Percentiles rank a stretch among this genome's conserved stretches.
phyloP scores from a whole-genome alignment of 306 rosid species.

The Begonia fuchsioides region DNA sequence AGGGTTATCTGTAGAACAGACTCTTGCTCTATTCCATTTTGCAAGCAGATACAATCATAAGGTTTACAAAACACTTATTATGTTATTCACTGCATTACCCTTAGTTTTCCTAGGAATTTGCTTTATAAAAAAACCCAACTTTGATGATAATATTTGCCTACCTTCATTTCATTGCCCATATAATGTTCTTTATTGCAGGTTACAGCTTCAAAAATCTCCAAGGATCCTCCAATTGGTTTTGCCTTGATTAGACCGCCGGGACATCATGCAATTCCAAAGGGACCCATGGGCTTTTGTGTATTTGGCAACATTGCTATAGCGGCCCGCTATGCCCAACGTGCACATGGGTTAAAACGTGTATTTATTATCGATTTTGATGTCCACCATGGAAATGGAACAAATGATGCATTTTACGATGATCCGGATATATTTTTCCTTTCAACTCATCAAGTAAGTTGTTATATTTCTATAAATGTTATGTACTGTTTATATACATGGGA shows the following conservation, averaged over 20 bases:
- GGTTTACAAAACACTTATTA: too few species aligned
- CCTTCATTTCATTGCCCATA: too few species aligned
- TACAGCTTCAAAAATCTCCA: slow-evolving; percentile 43
- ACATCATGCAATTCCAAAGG: slow-evolving; percentile 87
- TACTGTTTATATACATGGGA: too few species aligned
- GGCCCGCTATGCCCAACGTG: slow-evolving; percentile 81
- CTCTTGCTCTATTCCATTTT: too few species aligned
- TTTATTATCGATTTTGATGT: slow-evolving; percentile 90
- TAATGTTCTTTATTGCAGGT: slow-evolving; percentile 26
- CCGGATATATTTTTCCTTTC: slow-evolving; percentile 82
- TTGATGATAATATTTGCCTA: too few species aligned
- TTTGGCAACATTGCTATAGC: slow-evolving; percentile 89
- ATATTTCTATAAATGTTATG: slow-evolving; percentile 3
- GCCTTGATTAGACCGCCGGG: slow-evolving; percentile 97
- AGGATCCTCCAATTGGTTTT: slow-evolving; percentile 65
- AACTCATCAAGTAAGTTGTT: slow-evolving; percentile 72
- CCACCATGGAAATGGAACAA: slow-evolving; percentile 94
- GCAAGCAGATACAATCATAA: too few species aligned
- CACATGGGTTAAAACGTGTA: slow-evolving; percentile 66
- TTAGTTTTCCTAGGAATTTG: too few species aligned
- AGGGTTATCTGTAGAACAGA: too few species aligned
- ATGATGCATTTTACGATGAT: slow-evolving; percentile 83
- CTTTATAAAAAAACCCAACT: too few species aligned
- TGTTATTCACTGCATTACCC: too few species aligned
- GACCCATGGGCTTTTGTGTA: slow-evolving; percentile 90